A percentile compares a stretch with the other conserved stretches of the same genome.
These are phyloP conservation scores for Clavaria fumosa DNA, from an alignment of 768 basidiomycete species.

Conservation along the genomic window DNA sequence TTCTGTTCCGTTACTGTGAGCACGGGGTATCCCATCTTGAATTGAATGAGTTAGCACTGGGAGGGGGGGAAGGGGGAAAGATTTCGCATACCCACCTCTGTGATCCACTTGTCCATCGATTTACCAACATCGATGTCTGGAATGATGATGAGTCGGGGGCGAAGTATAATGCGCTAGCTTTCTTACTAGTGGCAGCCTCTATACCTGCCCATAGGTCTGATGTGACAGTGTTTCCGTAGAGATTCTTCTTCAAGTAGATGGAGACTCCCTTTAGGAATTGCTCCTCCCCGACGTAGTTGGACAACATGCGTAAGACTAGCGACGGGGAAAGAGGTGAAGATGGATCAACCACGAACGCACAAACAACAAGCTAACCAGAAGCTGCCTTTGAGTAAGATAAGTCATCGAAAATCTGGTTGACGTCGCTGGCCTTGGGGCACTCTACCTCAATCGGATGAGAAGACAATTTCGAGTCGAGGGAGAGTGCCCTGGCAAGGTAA, in stretches of 20 bases:
- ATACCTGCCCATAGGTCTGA: conserved; percentile 84
- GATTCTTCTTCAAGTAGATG: conserved; percentile 76
- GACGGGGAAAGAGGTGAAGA: not conserved
- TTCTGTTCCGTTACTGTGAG: conserved; percentile 67
- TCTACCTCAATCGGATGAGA: conserved; percentile 91
- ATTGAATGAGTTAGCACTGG: conserved; percentile 13
- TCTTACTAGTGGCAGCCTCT: conserved; percentile 44
- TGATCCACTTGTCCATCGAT: conserved; percentile 88
- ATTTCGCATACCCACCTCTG: conserved; percentile 36
- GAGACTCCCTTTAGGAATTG: conserved; percentile 80
- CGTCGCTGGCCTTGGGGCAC: conserved; percentile 73
- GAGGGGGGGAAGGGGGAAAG: too few species aligned
- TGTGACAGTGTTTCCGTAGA: conserved; percentile 76
- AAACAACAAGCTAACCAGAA: conserved; percentile 31
- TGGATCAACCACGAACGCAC: not conserved
- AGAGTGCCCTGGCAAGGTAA: conserved; percentile 62
- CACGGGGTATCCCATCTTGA: conserved; percentile 74
- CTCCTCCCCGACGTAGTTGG: conserved; percentile 78
- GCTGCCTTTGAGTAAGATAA: conserved; percentile 79
- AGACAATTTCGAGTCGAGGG: conserved; percentile 70
- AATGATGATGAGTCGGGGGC: not conserved
- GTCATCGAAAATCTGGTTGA: conserved; percentile 81
- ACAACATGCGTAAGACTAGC: conserved; percentile 85
- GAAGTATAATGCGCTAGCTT: not conserved
- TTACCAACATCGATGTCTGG: conserved; percentile 50